Conservation (phyloP, 768 basidiomycete genomes). For the Trametes elegans region DNA sequence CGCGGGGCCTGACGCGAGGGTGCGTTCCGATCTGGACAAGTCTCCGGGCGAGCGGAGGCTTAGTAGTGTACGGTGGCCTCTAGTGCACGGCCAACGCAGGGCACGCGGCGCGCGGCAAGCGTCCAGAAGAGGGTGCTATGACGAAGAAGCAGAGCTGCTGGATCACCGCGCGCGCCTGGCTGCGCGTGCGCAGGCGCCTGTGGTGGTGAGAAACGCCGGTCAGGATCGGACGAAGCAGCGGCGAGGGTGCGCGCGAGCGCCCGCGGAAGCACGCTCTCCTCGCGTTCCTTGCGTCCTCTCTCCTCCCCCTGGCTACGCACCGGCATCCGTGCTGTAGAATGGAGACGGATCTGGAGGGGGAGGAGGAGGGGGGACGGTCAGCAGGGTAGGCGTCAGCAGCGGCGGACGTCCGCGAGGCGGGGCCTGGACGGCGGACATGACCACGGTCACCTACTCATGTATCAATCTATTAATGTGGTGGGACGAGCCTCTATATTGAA, state of each 20-base stretch:
- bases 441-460: neutral
- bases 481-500: too few relatives aligned
- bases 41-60: too few relatives aligned
- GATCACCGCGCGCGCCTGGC: neutral
- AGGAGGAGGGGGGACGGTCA: neutral
- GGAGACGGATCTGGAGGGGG: neutral
- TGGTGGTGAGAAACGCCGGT: constrained; percentile 4
- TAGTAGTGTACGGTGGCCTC: neutral
- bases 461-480: too few relatives aligned
- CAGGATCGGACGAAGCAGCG: constrained; percentile 7
- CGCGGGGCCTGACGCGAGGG: too few relatives aligned
- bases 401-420: neutral
- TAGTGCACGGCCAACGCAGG: neutral
- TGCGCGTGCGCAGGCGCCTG: neutral
- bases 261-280: neutral
- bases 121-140: too few relatives aligned
- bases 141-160: too few relatives aligned
- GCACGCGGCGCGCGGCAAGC: neutral
- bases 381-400: too few relatives aligned
- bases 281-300: neutral
- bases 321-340: too few relatives aligned
- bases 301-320: neutral
- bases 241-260: neutral
- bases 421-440: constrained; percentile 2
- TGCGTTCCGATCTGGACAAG: too few relatives aligned